These are phyloP conservation scores for Eucalyptus microcorys DNA, from an alignment of 345 rosid species.

Conservation along the genomic window DNA sequence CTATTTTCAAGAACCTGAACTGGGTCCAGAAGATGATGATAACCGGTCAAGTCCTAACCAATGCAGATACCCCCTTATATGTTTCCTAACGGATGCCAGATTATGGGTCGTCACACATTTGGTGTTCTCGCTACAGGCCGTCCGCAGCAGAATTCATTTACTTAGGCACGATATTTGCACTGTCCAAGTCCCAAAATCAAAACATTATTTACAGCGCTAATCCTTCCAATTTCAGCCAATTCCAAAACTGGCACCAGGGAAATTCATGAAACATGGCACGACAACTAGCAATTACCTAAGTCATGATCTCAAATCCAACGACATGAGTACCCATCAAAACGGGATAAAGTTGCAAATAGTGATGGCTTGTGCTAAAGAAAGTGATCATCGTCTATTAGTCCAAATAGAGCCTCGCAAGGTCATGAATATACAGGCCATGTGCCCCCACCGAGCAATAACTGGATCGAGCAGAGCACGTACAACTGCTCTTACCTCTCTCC, in stretches of 20 bases:
- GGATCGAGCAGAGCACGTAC: not conserved
- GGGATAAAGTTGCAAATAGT: not conserved
- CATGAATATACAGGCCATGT: not conserved
- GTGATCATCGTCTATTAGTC: not conserved
- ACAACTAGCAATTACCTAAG: not conserved
- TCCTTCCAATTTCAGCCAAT: not conserved
- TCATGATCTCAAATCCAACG: not conserved
- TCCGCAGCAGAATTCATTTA: not conserved
- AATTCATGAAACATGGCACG: not conserved
- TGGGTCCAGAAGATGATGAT: not conserved
- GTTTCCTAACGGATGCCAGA: not conserved
- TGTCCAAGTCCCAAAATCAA: not conserved
- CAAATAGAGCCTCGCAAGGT: not conserved
- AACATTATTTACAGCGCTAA: not conserved
- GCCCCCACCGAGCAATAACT: not conserved
- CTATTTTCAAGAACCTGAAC: not conserved
- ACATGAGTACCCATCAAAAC: not conserved
- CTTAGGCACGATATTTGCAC: not conserved
- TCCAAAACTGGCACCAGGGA: not conserved
- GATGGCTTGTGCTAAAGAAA: not conserved
- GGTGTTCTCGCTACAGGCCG: not conserved
- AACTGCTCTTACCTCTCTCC: not conserved
- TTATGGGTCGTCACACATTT: not conserved
- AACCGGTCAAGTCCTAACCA: not conserved
- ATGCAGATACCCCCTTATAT: not conserved